Base-by-base conservation (phyloP, 2,329 filamentous ascomycete species). In the Aspergillus piperis region DNA sequence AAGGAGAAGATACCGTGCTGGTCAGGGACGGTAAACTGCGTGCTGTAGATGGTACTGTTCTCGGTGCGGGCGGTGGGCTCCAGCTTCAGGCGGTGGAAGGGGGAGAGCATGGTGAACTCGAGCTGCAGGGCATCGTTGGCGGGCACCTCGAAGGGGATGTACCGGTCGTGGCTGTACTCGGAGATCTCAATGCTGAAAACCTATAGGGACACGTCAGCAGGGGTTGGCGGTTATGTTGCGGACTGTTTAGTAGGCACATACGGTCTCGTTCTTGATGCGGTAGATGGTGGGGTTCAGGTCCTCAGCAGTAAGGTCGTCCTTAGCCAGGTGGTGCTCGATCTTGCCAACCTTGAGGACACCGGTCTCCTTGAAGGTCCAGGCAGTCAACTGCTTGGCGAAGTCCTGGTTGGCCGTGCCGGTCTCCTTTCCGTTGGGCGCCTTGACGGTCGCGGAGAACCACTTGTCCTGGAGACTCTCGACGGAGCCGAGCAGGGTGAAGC, bases 1-100 rank as follows among this genome's bases (percentile, higher is more conserved):
- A 99, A 98, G 81, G 96, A 96, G 85, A 98, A 99, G 79, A 99
- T 97, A 74, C 95, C 95, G 81, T 99, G 95, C 79, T 99, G 95
- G 76, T 99, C 95, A 4, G 95, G 95, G 3, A 94, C 85, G 65
- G 84, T 90, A 79, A 99, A 97, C 23, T 86, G 84, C 49, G 86
- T 84, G 64, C 84, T 84, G 82, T 89, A 99, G 63, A 90, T 84
- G 53, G 90, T 88, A 65, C 88, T 87, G 69, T 91, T 88, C 57
- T 83, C 77, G 1, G 87, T 89, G 25, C 82, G 82, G 32, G 78
- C 77, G 8, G 82, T 75, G 13, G 86, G 84, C 8, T 80, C 70
- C 32, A 99, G 87, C 61, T 87, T 83, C 36, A 98, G 84, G 44
- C 95, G 93, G 81, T 97, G 90, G 86, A 97, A 98, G 59, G 95